Evolutionary conservation across 169 alveolate genomes (phyloP), one percentile per base, ranked within the genome.

Genomic region (Cryptosporidium viatorum): DNA sequence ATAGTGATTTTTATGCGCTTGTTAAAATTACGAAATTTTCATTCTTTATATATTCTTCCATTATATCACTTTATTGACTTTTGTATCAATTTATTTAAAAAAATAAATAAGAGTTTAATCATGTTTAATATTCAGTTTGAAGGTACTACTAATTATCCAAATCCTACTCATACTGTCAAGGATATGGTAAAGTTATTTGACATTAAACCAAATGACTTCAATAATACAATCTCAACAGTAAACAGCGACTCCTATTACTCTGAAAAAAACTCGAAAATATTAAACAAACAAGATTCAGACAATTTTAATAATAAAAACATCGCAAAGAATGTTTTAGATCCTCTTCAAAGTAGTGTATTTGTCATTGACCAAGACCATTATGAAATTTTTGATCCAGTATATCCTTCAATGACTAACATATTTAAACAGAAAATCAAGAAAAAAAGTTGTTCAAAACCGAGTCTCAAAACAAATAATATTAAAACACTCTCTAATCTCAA

Each of bases 151-250:
- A 55, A 55, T 37, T 26, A 55, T 26, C 8, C 35, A 55, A 55
- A 10, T 3, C 6, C 39, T 9, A 26, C 2, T 21, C 23, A 23
- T 26, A 9, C 67, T 6, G 48, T 31, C 5, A 73, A 26, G 6
- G 71, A 55, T 5, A 10, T 52, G n/a, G 39, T 33, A 4, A 55
- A 73, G 29, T 14, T 41, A 55, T 51, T 18, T 29, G 68, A 73
- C 26, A 59, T 14, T 37, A 62, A 59, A 18, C 9, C 35, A 45
- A 23, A 14, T 26, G 59, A 43, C 18, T 59, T 73, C 37, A 73
- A 73, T 37, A 73, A 43, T 58, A 73, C 86, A 10, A 73, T 73
- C 14, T 73, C 86, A 33, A 73, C 86, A 55, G 14, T 52, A 33
- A 73, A 29, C 35, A 59, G 86, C 16, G 86, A 73, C 21, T 18